Evolutionary conservation across 129 eudicot species (phyloP).

Genomic region (Dittrichia graveolens): DNA sequence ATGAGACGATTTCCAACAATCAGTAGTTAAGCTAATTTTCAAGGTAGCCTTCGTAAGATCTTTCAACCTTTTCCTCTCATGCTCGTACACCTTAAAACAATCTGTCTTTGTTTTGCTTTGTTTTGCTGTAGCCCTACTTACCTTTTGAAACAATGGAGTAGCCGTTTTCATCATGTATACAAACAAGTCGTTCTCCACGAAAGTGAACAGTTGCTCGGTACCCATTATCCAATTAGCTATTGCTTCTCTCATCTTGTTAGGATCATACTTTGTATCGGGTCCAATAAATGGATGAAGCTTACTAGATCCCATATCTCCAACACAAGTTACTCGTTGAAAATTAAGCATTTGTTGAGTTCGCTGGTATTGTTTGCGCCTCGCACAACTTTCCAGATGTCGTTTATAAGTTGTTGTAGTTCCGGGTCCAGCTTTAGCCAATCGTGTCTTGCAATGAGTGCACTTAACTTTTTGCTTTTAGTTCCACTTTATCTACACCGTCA

Average conservation of each 20-base stretch:
- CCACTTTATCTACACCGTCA: too few species aligned
- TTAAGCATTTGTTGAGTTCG: too few species aligned
- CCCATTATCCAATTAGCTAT: not conserved
- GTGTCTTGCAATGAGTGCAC: too few species aligned
- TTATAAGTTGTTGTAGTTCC: too few species aligned
- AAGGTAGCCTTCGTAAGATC: not conserved
- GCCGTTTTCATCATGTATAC: constrained; percentile 7
- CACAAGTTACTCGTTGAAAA: too few species aligned
- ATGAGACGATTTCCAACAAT: constrained; percentile 22
- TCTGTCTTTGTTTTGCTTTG: too few species aligned
- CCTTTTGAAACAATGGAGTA: not conserved
- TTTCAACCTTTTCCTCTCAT: constrained; percentile 21
- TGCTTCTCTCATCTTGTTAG: constrained; percentile 10
- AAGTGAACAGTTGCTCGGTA: constrained; percentile 15
- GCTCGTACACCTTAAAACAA: constrained; percentile 15
- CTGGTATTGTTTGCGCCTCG: too few species aligned
- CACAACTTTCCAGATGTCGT: too few species aligned
- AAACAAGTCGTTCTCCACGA: constrained; percentile 13
- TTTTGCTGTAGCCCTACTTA: not conserved
- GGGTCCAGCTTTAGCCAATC: too few species aligned
- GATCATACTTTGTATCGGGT: constrained; percentile 2
- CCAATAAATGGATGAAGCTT: too few species aligned
- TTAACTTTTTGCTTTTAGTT: too few species aligned
- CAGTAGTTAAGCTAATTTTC: not conserved
- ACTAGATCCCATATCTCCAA: too few species aligned